Evolutionary conservation across 129 eudicot species (phyloP), one percentile per base, ranked within the genome.

Genomic region (Flaveria brownii): DNA sequence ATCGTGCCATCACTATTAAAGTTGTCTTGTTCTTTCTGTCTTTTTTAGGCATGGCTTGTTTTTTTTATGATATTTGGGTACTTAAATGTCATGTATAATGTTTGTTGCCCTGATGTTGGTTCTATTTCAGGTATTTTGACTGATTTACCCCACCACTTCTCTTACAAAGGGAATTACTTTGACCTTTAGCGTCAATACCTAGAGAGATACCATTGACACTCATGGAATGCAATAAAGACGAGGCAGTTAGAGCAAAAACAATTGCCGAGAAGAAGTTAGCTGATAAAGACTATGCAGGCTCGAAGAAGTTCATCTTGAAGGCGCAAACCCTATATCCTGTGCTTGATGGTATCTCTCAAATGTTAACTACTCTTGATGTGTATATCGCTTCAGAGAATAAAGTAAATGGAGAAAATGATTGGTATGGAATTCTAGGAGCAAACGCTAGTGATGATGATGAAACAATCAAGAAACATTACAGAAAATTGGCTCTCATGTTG

Each of bases 171-270:
- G 39, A 61, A 79, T 13, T 43, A 28, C 50, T 56, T 64, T 73
- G 39, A 71, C 16, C 78, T 72, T 72, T 75, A 42, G 60, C 45
- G 51, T 72, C 17, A 43, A 68, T 64, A 76, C 55, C 49, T 71
- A 77, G 86, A 73, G 82, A 76, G 61, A 70, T 71, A 55, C 39
- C 82, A 51, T 64, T 20, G 62, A 71, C 68, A 49, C 76, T 30
- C 59, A 94, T 94, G 97, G 98, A 94, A 78, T 94, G 98, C 86
- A 94, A 91, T 78, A 94, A 83, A 88, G 98, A 94, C 45, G 98
- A 94, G 87, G 97, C 93, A 18, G 12, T 82, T 22, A 75, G 97
- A 79, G 90, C 97, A 79, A 94, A 86, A 74, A 42, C 79, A 71
- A 91, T 91, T 56, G 97, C 98, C 0, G 93, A 88, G 81, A 87